Evolutionary conservation across 495 filamentous ascomycete genomes (phyloP), one percentile per base, ranked within the genome.

Genomic region (Hypoxylon rickii): DNA sequence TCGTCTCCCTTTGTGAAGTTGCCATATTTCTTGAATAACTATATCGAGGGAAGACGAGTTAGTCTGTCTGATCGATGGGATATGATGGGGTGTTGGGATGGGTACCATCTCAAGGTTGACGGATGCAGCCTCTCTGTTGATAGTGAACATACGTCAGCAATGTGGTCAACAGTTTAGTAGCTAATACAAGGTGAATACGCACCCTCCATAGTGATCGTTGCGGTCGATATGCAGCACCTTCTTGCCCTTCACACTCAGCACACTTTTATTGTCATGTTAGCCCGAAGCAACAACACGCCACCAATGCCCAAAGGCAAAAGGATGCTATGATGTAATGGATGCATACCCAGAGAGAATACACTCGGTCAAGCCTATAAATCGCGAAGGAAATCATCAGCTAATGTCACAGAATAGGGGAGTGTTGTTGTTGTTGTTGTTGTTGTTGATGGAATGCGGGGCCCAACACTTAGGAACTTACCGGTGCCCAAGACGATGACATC

Each of bases 151-250:
- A n/a, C 32, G 41, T 72, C 67, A 75, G 59, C 55, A 41, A 37
- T 15, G 16, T 16, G 34, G 34, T 40, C 17, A 34, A 33, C 12
- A 10, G 15, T 6, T 20, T 10, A 29, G 10, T 44, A 60, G 44
- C n/a, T 38, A 16, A 16, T 3, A 8, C 15, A 16, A 5, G n/a
- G 19, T 29, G 36, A 33, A 24, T 44, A 83, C 89, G 58, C 73
- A 96, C 92, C 91, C 95, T 82, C 94, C 94, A 73, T 98, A 98
- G 77, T 97, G 92, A 69, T 96, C 92, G 73, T 97, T 97, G 74
- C 94, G 87, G 76, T 98, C 94, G 69, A 98, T 97, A 78, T 98
- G 96, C 53, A 98, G 82, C 51, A 98, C 95, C 78, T 97, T 97
- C 81, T 95, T 94, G 57, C 94, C 94, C 79, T 97, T 96, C 50